Conservation (phyloP, 75 land plant species). For the Cupressus sempervirens region DNA sequence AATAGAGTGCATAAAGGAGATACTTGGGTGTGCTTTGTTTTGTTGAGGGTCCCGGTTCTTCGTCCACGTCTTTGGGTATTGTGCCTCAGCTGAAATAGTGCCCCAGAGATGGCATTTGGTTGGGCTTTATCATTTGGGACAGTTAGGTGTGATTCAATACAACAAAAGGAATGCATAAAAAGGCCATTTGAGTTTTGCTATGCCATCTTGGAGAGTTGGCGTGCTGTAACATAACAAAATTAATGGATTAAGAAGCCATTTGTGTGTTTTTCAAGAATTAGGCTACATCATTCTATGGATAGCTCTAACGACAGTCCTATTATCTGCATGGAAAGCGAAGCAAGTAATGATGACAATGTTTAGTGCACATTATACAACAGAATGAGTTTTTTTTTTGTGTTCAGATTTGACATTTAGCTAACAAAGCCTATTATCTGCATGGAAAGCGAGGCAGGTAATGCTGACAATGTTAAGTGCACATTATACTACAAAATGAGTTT, state of each 20-base stretch:
- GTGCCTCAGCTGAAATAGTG: not conserved
- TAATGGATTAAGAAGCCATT: not conserved
- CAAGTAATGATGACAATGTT: not conserved
- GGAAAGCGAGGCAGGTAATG: not conserved
- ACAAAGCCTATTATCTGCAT: not conserved
- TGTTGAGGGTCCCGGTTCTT: not conserved
- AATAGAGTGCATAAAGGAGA: not conserved
- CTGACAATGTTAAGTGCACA: not conserved
- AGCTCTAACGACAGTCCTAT: not conserved
- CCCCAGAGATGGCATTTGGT: not conserved
- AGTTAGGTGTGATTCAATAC: not conserved
- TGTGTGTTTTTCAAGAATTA: not conserved
- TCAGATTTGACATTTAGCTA: not conserved
- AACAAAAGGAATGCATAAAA: not conserved
- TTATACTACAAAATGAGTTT: not conserved
- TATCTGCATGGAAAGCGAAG: constrained; percentile 1
- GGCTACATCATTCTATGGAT: not conserved
- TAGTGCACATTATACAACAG: not conserved
- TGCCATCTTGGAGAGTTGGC: not conserved
- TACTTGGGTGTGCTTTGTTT: not conserved
- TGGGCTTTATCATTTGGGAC: not conserved
- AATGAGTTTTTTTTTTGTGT: constrained; percentile 1
- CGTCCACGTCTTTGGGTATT: not conserved
- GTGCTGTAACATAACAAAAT: not conserved
- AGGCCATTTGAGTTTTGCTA: not conserved